A percentile compares a stretch with the other conserved stretches of the same genome.
Conservation (phyloP, 1,284 basidiomycete species). For the Microbotryum intermedium region DNA sequence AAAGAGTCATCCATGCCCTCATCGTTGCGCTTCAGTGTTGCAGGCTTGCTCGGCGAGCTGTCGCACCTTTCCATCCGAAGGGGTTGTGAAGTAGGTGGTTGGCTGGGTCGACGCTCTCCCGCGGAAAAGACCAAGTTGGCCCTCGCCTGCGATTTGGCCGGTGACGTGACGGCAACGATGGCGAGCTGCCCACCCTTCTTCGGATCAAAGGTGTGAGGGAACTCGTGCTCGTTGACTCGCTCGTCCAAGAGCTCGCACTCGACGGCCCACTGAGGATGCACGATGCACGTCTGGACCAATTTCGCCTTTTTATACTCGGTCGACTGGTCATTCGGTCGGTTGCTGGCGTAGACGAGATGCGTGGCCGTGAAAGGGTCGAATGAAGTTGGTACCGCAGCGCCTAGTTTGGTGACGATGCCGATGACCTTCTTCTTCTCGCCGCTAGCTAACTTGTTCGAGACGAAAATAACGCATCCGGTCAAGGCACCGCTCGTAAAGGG, state of each 20-base stretch:
- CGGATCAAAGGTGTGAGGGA: conserved; percentile 19
- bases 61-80: no score
- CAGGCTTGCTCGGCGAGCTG: no score
- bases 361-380: background rate
- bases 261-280: background rate
- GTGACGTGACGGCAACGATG: no score
- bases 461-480: conserved; percentile 10
- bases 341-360: background rate
- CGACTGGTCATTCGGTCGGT: background rate
- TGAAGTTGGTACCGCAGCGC: conserved; percentile 1
- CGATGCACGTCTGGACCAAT: background rate
- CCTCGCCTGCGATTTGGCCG: no score
- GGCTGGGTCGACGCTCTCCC: no score
- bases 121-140: no score
- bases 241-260: background rate
- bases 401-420: conserved; percentile 11
- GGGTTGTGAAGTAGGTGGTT: no score
- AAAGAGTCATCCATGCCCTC: no score
- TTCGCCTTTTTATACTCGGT: background rate
- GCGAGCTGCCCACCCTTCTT: conserved; percentile 18
- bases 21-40: no score
- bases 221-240: conserved; percentile 12
- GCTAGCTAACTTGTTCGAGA: conserved; percentile 8
- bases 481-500: background rate
- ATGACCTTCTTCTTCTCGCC: conserved; percentile 3